phyloP scores from a whole-genome alignment of 2,329 filamentous ascomycete species.

The Fusarium succisae region DNA sequence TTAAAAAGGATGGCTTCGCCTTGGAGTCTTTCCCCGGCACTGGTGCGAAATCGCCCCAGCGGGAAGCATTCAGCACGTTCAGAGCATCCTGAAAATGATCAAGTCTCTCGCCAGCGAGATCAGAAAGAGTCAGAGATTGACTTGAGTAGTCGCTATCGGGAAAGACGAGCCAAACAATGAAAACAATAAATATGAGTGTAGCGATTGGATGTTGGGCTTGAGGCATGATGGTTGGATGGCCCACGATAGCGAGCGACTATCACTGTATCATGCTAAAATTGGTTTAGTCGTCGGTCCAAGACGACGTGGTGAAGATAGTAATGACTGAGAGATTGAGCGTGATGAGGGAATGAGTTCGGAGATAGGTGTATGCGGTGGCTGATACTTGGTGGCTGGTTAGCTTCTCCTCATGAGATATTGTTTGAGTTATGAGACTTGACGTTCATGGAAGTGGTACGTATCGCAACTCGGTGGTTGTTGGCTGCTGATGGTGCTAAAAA shows the following conservation, averaged over 20 bases:
- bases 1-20: slow-evolving; percentile 63
- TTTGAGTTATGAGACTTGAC: not conserved
- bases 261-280: slow-evolving; percentile 38
- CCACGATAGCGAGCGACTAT: slow-evolving; percentile 33
- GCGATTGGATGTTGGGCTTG: slow-evolving; percentile 54
- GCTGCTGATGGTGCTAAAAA: slow-evolving; percentile 12
- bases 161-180: slow-evolving; percentile 53
- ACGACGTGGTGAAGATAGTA: slow-evolving; percentile 6
- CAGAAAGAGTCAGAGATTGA: slow-evolving; percentile 47
- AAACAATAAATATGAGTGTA: slow-evolving; percentile 43
- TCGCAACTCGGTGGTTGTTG: slow-evolving; percentile 24
- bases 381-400: not conserved
- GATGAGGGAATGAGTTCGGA: not conserved
- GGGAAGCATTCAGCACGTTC: slow-evolving; percentile 62
- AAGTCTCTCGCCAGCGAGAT: slow-evolving; percentile 56
- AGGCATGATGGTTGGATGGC: slow-evolving; percentile 53
- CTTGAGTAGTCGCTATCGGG: slow-evolving; percentile 49
- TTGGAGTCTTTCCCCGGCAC: slow-evolving; percentile 39
- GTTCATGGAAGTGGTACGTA: slow-evolving; percentile 23
- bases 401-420: slow-evolving; percentile 8
- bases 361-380: not conserved
- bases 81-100: slow-evolving; percentile 62
- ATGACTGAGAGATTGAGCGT: not conserved
- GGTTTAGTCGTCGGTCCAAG: slow-evolving; percentile 3
- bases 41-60: slow-evolving; percentile 69